Percentiles rank a stretch among this genome's conserved stretches.
Conservation (phyloP, 2,329 filamentous ascomycete genomes). For the Cercospora sesami region DNA sequence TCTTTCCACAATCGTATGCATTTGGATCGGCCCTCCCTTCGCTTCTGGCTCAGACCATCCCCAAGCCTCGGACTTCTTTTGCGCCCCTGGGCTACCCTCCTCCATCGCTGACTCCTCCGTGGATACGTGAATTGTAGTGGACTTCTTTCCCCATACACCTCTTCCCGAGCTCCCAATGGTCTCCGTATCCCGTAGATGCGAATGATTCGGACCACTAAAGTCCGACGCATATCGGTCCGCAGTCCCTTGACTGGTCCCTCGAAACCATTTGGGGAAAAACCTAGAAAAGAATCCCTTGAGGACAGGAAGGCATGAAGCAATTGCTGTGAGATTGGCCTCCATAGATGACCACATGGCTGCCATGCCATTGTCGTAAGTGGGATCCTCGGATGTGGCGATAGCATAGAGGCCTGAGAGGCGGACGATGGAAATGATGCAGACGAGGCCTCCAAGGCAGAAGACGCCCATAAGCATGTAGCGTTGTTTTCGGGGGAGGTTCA, state of each 20-base stretch:
- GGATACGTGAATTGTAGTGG: background rate
- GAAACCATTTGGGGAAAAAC: too few relatives aligned
- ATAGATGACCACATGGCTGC: conserved; percentile 5
- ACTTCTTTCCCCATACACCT: conserved; percentile 1
- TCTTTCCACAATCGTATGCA: conserved; percentile 7
- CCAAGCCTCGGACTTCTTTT: conserved; percentile 8
- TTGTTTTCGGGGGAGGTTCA: conserved; percentile 3
- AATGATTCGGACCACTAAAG: background rate
- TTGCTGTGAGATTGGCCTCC: conserved; percentile 5
- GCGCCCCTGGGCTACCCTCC: background rate
- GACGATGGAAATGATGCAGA: conserved; percentile 13
- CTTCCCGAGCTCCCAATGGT: background rate
- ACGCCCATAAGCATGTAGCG: conserved; percentile 9
- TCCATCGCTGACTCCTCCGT: background rate
- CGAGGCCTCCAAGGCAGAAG: conserved; percentile 2
- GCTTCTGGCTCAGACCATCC: background rate
- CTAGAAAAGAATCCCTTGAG: background rate
- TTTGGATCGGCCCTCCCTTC: background rate
- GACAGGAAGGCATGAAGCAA: conserved; percentile 6
- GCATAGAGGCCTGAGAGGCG: conserved; percentile 9
- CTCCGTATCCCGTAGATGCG: background rate
- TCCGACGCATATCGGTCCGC: background rate
- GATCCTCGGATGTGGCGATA: conserved; percentile 3
- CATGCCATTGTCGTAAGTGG: conserved; percentile 8
- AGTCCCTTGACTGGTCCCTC: too few relatives aligned